Percentiles rank a stretch among this genome's conserved stretches.
Evolutionary conservation across 257 asterid species (phyloP).

Genomic region (Solanum virginianum): DNA sequence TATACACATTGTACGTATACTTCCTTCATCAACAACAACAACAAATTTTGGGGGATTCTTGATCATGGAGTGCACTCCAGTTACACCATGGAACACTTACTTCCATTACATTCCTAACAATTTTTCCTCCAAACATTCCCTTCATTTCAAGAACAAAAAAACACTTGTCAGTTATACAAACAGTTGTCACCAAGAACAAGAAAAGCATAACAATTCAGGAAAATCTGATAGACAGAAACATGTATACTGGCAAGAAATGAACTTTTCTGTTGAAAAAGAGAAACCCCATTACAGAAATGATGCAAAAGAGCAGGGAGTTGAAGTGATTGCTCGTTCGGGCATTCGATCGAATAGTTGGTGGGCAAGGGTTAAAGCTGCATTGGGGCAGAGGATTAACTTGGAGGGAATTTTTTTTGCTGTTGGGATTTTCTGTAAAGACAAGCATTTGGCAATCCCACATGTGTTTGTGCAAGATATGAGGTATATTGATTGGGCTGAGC

Average conservation of each 20-base stretch:
- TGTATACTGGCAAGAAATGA: constrained; percentile 20
- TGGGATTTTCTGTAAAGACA: constrained; percentile 48
- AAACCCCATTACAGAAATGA: constrained; percentile 17
- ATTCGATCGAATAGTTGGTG: constrained; percentile 64
- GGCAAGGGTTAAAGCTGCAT: constrained; percentile 61
- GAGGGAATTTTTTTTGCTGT: constrained; percentile 59
- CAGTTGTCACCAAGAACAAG: constrained; percentile 56
- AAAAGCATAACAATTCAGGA: constrained; percentile 11
- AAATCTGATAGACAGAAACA: constrained; percentile 16
- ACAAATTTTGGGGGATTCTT: neutral
- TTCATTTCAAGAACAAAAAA: constrained; percentile 10
- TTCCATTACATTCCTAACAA: constrained; percentile 48
- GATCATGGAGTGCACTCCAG: constrained; percentile 50
- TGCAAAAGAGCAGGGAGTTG: constrained; percentile 9
- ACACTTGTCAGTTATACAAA: neutral
- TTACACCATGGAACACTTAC: constrained; percentile 55
- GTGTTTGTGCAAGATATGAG: constrained; percentile 64
- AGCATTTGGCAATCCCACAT: constrained; percentile 63
- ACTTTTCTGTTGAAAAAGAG: constrained; percentile 16
- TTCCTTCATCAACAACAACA: neutral
- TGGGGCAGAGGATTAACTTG: constrained; percentile 85
- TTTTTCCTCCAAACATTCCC: constrained; percentile 16
- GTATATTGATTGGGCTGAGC: constrained; percentile 69
- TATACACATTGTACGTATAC: neutral
- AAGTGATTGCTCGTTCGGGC: constrained; percentile 1